phyloP scores from a whole-genome alignment of 2,329 filamentous ascomycete species.

The Aspergillus sp. region DNA sequence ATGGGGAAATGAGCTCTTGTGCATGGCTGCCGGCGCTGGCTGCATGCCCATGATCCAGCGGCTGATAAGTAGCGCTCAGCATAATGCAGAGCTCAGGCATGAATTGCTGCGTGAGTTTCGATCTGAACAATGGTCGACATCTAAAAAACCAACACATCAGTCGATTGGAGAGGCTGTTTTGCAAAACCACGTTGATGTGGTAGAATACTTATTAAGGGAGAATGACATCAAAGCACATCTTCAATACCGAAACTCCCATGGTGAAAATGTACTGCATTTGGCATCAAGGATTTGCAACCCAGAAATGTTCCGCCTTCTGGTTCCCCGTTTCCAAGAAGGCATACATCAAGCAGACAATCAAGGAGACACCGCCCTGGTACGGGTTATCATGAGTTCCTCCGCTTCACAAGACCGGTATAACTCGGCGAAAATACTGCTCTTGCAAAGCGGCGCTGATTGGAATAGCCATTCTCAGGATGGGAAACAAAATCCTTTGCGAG shows the following conservation, averaged over 20 bases:
- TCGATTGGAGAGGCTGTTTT: constrained; percentile 8
- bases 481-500: constrained; percentile 3
- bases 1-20: constrained; percentile 20
- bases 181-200: constrained; percentile 4
- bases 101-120: constrained; percentile 1
- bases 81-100: constrained; percentile 3
- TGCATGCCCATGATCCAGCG: constrained; percentile 19
- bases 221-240: constrained; percentile 7
- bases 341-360: constrained; percentile 6
- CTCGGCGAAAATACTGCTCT: constrained; percentile 4
- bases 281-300: constrained; percentile 12
- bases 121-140: neutral
- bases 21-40: constrained; percentile 14
- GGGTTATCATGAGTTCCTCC: constrained; percentile 3
- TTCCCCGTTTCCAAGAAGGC: constrained; percentile 5
- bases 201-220: constrained; percentile 5
- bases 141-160: constrained; percentile 3
- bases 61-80: constrained; percentile 4
- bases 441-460: constrained; percentile 1
- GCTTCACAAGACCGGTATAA: constrained; percentile 4
- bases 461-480: neutral
- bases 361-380: constrained; percentile 4
- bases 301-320: constrained; percentile 8
- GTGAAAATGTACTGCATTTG: constrained; percentile 11
- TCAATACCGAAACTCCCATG: constrained; percentile 7